Conservation (phyloP, 2,329 filamentous ascomycete genomes). For the Cladosporium sp. region DNA sequence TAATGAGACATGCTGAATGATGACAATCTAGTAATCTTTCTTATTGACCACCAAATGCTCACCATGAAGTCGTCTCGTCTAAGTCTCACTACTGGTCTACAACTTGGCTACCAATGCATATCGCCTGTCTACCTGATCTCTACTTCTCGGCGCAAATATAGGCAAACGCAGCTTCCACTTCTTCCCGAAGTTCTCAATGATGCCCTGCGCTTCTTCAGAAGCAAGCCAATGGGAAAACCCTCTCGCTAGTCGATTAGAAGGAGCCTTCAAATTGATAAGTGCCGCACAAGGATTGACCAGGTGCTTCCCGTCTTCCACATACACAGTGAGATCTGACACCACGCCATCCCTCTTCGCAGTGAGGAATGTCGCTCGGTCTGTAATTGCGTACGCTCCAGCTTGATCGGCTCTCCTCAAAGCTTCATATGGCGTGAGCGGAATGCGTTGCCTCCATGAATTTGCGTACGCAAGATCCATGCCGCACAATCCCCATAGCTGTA, state of each 20-base stretch:
- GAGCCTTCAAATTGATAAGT: not conserved
- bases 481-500: not conserved
- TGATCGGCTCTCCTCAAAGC: not conserved
- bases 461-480: not conserved
- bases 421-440: not conserved
- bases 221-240: not conserved
- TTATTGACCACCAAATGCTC: too few relatives aligned
- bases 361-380: not conserved
- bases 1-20: too few relatives aligned
- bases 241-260: not conserved
- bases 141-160: not conserved
- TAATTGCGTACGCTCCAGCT: not conserved
- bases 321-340: not conserved
- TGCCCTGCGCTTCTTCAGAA: not conserved
- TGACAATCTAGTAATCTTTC: too few relatives aligned
- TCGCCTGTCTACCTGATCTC: not conserved
- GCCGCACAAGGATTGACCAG: not conserved
- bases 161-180: not conserved
- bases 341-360: not conserved
- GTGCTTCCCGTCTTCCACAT: not conserved
- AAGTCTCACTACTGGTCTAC: not conserved
- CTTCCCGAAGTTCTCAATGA: not conserved
- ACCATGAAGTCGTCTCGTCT: too few relatives aligned
- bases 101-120: not conserved
- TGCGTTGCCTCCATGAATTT: not conserved